phyloP scores from a whole-genome alignment of 2,329 filamentous ascomycete species.

The Alternaria novae-zelandiae region DNA sequence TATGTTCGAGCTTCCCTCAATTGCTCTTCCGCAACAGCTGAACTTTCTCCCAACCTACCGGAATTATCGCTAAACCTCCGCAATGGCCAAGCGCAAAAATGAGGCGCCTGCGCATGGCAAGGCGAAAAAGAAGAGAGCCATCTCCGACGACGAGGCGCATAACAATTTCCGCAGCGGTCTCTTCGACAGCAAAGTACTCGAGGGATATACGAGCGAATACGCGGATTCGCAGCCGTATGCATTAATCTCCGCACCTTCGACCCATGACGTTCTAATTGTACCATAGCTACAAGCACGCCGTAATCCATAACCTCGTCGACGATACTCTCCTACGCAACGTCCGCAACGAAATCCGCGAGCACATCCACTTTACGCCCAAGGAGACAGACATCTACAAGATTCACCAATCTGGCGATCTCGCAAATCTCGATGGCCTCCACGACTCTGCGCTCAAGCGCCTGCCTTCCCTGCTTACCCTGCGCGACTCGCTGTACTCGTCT shows the following conservation, averaged over 20 bases:
- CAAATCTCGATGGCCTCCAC: conserved; percentile 93
- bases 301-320: conserved; percentile 82
- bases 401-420: conserved; percentile 96
- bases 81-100: conserved; percentile 52
- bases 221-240: conserved; percentile 49
- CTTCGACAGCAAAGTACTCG: conserved; percentile 46
- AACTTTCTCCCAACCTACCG: conserved; percentile 25
- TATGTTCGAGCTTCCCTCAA: conserved; percentile 13
- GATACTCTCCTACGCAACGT: conserved; percentile 83
- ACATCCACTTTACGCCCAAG: conserved; percentile 95
- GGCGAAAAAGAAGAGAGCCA: conserved; percentile 54
- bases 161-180: conserved; percentile 48
- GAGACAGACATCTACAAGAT: conserved; percentile 99
- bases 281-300: conserved; percentile 82
- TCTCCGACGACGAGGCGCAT: conserved; percentile 50
- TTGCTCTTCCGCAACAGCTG: conserved; percentile 6
- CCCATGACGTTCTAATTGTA: conserved; percentile 5
- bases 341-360: conserved; percentile 84
- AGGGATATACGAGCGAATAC: conserved; percentile 45
- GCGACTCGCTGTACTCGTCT: conserved; percentile 91
- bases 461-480: conserved; percentile 87
- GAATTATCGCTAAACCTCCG: conserved; percentile 4
- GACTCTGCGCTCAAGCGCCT: conserved; percentile 83
- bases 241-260: neutral
- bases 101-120: conserved; percentile 46